A percentile compares a stretch with the other conserved stretches of the same genome.
These are phyloP conservation scores for Talaromyces sp. DNA, from an alignment of 2,329 filamentous ascomycete species.

Conservation along the genomic window DNA sequence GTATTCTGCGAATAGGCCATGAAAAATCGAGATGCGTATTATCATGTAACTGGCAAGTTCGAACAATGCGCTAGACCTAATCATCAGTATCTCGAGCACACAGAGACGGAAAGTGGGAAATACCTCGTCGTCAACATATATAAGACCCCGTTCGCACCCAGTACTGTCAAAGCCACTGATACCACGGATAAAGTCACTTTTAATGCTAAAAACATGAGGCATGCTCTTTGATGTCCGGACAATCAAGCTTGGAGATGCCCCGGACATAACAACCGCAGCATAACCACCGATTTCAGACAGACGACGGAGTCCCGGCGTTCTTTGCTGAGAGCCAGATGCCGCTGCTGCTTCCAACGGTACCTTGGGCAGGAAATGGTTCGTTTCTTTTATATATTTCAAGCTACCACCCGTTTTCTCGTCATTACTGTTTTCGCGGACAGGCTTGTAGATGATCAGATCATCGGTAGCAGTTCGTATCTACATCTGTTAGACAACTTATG, in stretches of 20 bases:
- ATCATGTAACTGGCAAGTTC: conserved; percentile 66
- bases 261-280: conserved; percentile 75
- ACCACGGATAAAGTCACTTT: conserved; percentile 62
- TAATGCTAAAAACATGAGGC: conserved; percentile 69
- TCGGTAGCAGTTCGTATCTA: conserved; percentile 73
- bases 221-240: conserved; percentile 73
- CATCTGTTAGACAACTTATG: conserved; percentile 6
- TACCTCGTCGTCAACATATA: conserved; percentile 65
- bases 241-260: conserved; percentile 72
- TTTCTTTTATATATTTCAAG: conserved; percentile 70
- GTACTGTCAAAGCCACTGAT: conserved; percentile 73
- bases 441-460: conserved; percentile 83
- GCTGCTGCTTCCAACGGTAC: conserved; percentile 49
- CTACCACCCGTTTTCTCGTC: conserved; percentile 21
- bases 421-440: conserved; percentile 50
- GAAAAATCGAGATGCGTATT: conserved; percentile 69
- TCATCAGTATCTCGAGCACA: neutral
- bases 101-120: conserved; percentile 2
- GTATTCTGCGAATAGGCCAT: conserved; percentile 67
- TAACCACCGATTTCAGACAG: conserved; percentile 62
- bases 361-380: conserved; percentile 63
- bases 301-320: conserved; percentile 42
- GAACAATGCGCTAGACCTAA: conserved; percentile 57
- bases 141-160: conserved; percentile 74
- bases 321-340: conserved; percentile 25